Evolutionary conservation across 2,329 filamentous ascomycete species (phyloP).

Genomic region (Cladorrhinum sp.): DNA sequence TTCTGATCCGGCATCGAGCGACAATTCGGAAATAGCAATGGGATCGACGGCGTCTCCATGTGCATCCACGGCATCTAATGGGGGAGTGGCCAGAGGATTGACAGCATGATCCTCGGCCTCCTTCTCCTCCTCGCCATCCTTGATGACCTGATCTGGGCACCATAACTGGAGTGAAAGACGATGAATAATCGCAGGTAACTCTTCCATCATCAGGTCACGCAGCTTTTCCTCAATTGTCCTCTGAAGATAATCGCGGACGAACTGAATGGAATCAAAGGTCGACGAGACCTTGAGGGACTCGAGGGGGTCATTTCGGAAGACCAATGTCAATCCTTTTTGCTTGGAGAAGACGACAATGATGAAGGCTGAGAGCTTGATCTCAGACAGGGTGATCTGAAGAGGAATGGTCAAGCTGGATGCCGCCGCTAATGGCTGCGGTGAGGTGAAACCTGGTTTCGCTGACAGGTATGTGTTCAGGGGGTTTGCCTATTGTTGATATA

Average conservation of each 20-base stretch:
- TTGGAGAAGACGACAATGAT: constrained; percentile 97
- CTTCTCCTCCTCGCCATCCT: constrained; percentile 57
- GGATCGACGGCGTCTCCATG: constrained; percentile 74
- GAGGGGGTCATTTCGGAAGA: constrained; percentile 96
- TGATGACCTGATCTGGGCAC: constrained; percentile 78
- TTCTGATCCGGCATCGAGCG: constrained; percentile 75
- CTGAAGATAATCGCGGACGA: constrained; percentile 94
- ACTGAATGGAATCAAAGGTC: constrained; percentile 98
- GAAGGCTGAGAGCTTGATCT: constrained; percentile 93
- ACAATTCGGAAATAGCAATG: constrained; percentile 70
- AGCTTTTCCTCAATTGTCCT: constrained; percentile 93
- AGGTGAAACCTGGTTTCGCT: constrained; percentile 88
- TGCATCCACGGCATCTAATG: constrained; percentile 77
- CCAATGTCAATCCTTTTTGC: constrained; percentile 92
- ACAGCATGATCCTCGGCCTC: constrained; percentile 58
- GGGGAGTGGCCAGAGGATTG: constrained; percentile 78
- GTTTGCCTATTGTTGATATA: constrained; percentile 66
- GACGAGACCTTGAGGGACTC: constrained; percentile 98
- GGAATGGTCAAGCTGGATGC: constrained; percentile 92
- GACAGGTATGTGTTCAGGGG: constrained; percentile 93
- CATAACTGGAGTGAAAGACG: constrained; percentile 82
- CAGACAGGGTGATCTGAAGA: constrained; percentile 92
- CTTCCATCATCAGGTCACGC: constrained; percentile 94
- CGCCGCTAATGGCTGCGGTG: constrained; percentile 86
- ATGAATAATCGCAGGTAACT: constrained; percentile 94